These are phyloP conservation scores for Cucurbita argyrosperma DNA, from an alignment of 306 rosid genomes.

Conservation along the genomic window DNA sequence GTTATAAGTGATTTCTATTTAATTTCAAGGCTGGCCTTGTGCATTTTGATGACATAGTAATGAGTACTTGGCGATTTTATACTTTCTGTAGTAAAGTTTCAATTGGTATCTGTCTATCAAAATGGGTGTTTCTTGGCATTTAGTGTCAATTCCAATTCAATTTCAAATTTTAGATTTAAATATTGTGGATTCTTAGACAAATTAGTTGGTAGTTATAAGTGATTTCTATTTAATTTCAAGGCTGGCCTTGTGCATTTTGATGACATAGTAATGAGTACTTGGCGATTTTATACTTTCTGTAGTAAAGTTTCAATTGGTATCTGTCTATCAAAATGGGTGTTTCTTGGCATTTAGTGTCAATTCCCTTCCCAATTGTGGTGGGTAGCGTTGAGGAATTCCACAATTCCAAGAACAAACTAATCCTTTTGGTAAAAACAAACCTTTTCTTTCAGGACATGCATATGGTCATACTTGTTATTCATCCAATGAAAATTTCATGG, in stretches of 20 bases:
- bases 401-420: slow-evolving; percentile 9
- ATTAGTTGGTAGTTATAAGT: neutral
- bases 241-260: neutral
- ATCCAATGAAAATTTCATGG: slow-evolving; percentile 66
- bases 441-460: slow-evolving; percentile 83
- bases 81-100: neutral
- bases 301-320: neutral
- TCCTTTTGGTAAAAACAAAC: slow-evolving; percentile 32
- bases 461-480: slow-evolving; percentile 63
- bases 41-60: neutral
- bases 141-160: neutral
- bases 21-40: neutral
- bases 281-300: neutral
- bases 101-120: neutral
- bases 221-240: neutral
- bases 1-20: neutral
- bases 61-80: neutral
- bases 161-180: too few species aligned
- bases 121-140: neutral
- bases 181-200: neutral
- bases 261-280: neutral
- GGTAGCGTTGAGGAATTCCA: neutral
- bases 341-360: neutral
- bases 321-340: neutral
- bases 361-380: neutral